A percentile compares a stretch with the other conserved stretches of the same genome.
These are phyloP conservation scores for Cladobotryum mycophilum DNA, from an alignment of 2,329 filamentous ascomycete genomes.

Conservation along the genomic window DNA sequence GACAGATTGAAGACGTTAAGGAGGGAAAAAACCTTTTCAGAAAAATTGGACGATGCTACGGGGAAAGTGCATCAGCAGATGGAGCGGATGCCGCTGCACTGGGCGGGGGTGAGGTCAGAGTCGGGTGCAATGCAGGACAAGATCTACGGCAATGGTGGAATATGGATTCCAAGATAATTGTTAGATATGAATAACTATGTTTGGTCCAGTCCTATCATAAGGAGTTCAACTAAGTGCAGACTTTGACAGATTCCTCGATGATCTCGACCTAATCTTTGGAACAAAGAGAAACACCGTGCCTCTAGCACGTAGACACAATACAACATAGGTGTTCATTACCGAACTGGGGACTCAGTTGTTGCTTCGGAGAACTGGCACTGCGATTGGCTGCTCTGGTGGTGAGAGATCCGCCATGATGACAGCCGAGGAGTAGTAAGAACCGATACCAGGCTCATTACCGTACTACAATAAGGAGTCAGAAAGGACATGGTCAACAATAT, in stretches of 20 bases:
- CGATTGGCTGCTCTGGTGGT: background rate
- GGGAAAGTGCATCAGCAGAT: conserved; percentile 47
- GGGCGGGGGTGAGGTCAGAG: conserved; percentile 50
- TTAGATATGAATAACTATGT: background rate
- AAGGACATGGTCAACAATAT: background rate
- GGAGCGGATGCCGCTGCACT: conserved; percentile 53
- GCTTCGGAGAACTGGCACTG: no score
- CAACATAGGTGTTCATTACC: no score
- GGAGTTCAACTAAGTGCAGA: no score
- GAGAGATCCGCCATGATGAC: background rate
- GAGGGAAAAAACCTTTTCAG: conserved; percentile 36
- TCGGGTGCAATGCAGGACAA: conserved; percentile 42
- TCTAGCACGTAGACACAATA: background rate
- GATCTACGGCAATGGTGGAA: conserved; percentile 41
- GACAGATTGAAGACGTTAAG: conserved; percentile 32
- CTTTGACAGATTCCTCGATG: no score
- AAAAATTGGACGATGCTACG: conserved; percentile 42
- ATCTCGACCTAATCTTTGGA: no score
- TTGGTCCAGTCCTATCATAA: background rate
- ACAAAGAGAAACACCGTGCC: background rate
- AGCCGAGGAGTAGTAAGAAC: background rate
- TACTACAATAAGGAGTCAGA: background rate
- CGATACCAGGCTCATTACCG: background rate
- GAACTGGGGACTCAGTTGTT: no score
- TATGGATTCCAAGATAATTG: conserved; percentile 35